Evolutionary conservation across 2,329 filamentous ascomycete species (phyloP).

Genomic region (Leptodontidium sp.): DNA sequence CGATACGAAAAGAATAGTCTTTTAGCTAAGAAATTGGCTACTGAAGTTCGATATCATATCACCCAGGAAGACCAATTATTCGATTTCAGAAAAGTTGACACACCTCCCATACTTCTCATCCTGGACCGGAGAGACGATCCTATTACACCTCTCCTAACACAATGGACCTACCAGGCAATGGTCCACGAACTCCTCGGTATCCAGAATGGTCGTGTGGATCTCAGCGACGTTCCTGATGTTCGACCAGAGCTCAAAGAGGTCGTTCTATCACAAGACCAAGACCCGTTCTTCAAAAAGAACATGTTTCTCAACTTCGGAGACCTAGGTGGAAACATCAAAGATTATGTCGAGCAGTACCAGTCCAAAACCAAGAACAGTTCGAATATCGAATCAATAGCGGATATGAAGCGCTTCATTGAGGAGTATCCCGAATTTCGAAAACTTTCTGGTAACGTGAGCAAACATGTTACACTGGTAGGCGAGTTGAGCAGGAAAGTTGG

Average conservation of each 20-base stretch:
- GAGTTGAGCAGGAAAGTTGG: constrained; percentile 90
- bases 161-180: constrained; percentile 99
- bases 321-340: constrained; percentile 93
- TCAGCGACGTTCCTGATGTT: constrained; percentile 84
- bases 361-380: constrained; percentile 96
- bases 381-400: constrained; percentile 94
- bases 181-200: constrained; percentile 96
- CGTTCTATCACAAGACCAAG: constrained; percentile 93
- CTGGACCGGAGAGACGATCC: constrained; percentile 94
- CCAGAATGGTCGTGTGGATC: constrained; percentile 90
- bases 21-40: constrained; percentile 90
- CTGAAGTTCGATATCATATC: constrained; percentile 90
- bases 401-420: constrained; percentile 99
- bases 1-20: constrained; percentile 92
- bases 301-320: constrained; percentile 99
- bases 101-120: constrained; percentile 89
- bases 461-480: constrained; percentile 94
- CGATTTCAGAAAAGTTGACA: constrained; percentile 94
- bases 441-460: constrained; percentile 96
- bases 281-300: constrained; percentile 98
- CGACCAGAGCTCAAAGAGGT: constrained; percentile 91
- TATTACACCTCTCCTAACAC: constrained; percentile 90
- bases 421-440: constrained; percentile 98
- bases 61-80: constrained; percentile 97
- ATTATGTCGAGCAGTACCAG: constrained; percentile 98